Conservation (phyloP, 2,329 filamentous ascomycete species). For the Amauroascus verrucosus region DNA sequence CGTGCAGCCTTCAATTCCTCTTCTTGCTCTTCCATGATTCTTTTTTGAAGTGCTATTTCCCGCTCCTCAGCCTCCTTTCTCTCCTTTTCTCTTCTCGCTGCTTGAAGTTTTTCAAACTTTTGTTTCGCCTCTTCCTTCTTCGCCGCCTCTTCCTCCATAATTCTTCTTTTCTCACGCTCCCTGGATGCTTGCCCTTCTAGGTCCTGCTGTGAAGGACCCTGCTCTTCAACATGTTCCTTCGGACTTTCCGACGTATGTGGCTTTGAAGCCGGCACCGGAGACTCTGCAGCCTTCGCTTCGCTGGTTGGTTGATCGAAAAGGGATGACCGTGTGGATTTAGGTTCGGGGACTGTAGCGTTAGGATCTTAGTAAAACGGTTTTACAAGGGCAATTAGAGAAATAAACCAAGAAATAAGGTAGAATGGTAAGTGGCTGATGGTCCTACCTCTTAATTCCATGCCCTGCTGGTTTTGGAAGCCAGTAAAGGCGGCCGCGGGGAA, state of each 20-base stretch:
- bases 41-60: conserved; percentile 10
- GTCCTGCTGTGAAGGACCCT: not conserved
- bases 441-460: not conserved
- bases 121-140: conserved; percentile 13
- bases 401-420: not conserved
- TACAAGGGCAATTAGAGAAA: not conserved
- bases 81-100: conserved; percentile 11
- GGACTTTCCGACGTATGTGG: not conserved
- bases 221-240: not conserved
- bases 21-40: conserved; percentile 11
- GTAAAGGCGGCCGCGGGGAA: not conserved
- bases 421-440: not conserved
- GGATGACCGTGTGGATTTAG: not conserved
- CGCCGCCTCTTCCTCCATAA: conserved; percentile 9
- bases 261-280: not conserved
- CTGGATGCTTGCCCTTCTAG: conserved; percentile 7
- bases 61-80: conserved; percentile 11
- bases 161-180: conserved; percentile 5
- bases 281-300: not conserved
- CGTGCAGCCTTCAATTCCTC: conserved; percentile 13
- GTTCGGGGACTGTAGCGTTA: not conserved
- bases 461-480: not conserved
- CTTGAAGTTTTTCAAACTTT: conserved; percentile 11
- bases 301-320: not conserved
- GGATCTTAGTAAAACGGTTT: not conserved